Evolutionary conservation across 805 yeast genomes (phyloP).

Genomic region (Metschnikowia lunata): DNA sequence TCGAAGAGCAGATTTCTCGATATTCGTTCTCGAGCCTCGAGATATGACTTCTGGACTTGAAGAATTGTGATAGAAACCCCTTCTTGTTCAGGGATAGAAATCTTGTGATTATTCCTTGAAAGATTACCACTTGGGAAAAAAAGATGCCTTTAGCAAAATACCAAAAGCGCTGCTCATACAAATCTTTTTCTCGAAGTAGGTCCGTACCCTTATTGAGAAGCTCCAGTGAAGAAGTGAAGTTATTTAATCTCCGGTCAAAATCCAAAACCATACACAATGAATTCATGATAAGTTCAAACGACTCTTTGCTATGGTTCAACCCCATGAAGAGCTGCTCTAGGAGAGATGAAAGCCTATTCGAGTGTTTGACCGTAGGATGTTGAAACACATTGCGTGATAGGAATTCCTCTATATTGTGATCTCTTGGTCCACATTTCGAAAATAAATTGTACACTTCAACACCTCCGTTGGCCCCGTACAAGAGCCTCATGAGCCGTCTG

Average conservation of each 20-base stretch:
- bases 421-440: constrained; percentile 10
- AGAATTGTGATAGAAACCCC: constrained; percentile 15
- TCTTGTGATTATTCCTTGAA: constrained; percentile 45
- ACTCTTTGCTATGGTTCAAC: constrained; percentile 11
- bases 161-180: constrained; percentile 30
- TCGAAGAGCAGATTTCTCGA: constrained; percentile 22
- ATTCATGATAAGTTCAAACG: constrained; percentile 19
- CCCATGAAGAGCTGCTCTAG: constrained; percentile 32
- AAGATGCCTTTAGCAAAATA: constrained; percentile 36
- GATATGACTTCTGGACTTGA: constrained; percentile 14
- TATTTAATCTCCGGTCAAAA: constrained; percentile 26
- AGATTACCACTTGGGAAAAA: constrained; percentile 47
- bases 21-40: constrained; percentile 23
- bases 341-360: constrained; percentile 46
- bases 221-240: constrained; percentile 12
- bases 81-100: constrained; percentile 23
- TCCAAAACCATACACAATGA: constrained; percentile 21
- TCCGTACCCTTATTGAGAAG: constrained; percentile 10
- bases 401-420: constrained; percentile 11
- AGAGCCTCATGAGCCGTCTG: constrained; percentile 17
- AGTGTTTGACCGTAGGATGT: constrained; percentile 44
- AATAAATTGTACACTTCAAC: constrained; percentile 18
- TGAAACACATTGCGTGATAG: constrained; percentile 16
- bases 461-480: constrained; percentile 15
- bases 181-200: constrained; percentile 6